phyloP scores from a whole-genome alignment of 192 early-diverging fungal species.

The Phycomyces nitens region DNA sequence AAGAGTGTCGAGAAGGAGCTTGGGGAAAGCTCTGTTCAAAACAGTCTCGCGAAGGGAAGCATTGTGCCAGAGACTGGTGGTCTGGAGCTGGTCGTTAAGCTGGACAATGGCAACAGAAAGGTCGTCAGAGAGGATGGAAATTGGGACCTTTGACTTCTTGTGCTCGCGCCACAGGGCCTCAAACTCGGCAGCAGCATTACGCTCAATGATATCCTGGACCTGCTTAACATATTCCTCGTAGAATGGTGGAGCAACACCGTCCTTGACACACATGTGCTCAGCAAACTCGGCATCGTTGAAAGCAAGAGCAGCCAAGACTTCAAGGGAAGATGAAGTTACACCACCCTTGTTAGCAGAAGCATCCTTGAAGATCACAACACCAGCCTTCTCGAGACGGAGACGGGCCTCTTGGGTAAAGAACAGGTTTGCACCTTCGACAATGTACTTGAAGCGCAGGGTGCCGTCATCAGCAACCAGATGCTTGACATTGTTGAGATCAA shows the following conservation, averaged over 20 bases:
- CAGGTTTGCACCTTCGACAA: constrained; percentile 98
- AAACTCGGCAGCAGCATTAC: constrained; percentile 96
- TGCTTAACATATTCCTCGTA: constrained; percentile 92
- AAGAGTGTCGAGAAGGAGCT: constrained; percentile 83
- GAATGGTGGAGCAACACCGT: constrained; percentile 74
- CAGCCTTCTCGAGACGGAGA: constrained; percentile 91
- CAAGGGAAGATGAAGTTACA: constrained; percentile 96
- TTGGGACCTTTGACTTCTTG: constrained; percentile 72
- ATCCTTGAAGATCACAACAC: constrained; percentile 95
- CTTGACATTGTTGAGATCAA: constrained; percentile 89
- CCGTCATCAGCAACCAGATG: constrained; percentile 74
- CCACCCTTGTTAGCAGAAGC: constrained; percentile 99
- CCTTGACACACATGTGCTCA: constrained; percentile 87
- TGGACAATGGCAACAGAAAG: constrained; percentile 89
- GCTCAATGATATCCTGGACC: constrained; percentile 91
- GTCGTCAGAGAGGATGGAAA: constrained; percentile 86
- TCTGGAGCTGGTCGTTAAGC: constrained; percentile 89
- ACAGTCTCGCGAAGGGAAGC: constrained; percentile 75
- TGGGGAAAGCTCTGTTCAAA: constrained; percentile 89
- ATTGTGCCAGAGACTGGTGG: constrained; percentile 93
- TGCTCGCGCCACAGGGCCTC: constrained; percentile 91
- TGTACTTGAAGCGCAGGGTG: constrained; percentile 92
- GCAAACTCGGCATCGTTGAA: constrained; percentile 90
- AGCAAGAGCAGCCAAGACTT: constrained; percentile 93
- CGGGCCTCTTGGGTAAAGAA: constrained; percentile 99